Base-by-base conservation (phyloP, 768 basidiomycete genomes). In the Dioszegia hungarica region DNA sequence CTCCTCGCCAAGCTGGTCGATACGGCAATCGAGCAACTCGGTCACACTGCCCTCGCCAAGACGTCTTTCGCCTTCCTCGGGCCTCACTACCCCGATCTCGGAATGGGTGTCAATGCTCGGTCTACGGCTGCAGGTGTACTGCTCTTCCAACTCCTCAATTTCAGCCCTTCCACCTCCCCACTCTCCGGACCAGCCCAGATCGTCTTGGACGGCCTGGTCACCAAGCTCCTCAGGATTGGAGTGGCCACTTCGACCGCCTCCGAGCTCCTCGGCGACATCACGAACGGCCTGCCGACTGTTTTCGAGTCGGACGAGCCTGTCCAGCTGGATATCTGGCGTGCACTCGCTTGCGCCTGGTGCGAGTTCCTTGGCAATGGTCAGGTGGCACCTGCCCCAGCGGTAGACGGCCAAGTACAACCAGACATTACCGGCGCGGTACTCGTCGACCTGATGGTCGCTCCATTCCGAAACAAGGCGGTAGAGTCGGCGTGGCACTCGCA, bases 361-460 rank as follows among this genome's bases (percentile, higher is more conserved):
- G 28, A 54, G 37, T 48, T 59, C 19, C 62, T 68, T 19, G 64
- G 66, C 28, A 50, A 39, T 33, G 45, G 60, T 9, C 51, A 44
- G n/a, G 17, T 49, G 14, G 52, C 61, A 1, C 24, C 24, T 12
- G 27, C 27, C 3, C 5, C 45, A 6, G 29, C 14, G 11, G 29
- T 17, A 5, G 43, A 44, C 17, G 43, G 43, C 6, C 15, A 31
- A 10, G 17, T 29, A 2, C 38, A 45, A 17, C 66, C 69, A 2
- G 69, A 75, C 40, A 63, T 72, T 44, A 75, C 73, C 9, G 66
- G 69, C 38, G 65, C 56, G 2, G 36, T 75, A 22, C 66, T 75
- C 9, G 66, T 73, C 12, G 56, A 57, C 15, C 53, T 75, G 14
- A 60, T 75, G 5, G 61, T 65, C 9, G 54, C 60, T 4, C 71